Conservation (phyloP, 108 stramenopile species). For the Cyclotella choctawhatcheeana region DNA sequence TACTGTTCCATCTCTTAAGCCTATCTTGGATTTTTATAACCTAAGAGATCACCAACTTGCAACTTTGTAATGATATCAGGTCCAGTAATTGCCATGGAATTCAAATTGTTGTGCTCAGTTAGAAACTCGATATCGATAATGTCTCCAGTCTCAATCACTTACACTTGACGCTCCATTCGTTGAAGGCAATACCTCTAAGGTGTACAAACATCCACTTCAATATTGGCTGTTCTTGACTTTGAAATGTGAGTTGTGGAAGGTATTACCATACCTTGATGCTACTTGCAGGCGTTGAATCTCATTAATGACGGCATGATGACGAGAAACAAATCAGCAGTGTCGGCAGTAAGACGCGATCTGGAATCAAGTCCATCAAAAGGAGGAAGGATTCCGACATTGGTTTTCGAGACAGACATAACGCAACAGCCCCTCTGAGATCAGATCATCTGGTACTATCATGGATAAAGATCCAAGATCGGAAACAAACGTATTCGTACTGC, state of each 20-base stretch:
- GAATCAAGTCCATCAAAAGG: conserved; percentile 67
- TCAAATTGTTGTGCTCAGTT: conserved; percentile 54
- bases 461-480: conserved; percentile 68
- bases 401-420: conserved; percentile 51
- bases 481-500: conserved; percentile 78
- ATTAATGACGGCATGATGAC: conserved; percentile 43
- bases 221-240: conserved; percentile 24
- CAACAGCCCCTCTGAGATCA: conserved; percentile 73
- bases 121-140: conserved; percentile 43
- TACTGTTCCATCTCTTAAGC: too few relatives aligned
- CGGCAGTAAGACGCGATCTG: conserved; percentile 34
- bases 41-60: conserved; percentile 62
- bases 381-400: conserved; percentile 42
- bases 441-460: conserved; percentile 58
- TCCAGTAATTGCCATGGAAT: conserved; percentile 37
- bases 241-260: conserved; percentile 33
- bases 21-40: too few relatives aligned
- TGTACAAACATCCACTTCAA: conserved; percentile 29
- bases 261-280: conserved; percentile 14
- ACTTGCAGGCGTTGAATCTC: conserved; percentile 35
- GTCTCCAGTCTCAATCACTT: conserved; percentile 33
- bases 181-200: conserved; percentile 56
- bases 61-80: conserved; percentile 21
- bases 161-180: conserved; percentile 36
- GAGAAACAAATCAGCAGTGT: conserved; percentile 26